Conservation (phyloP, 2,329 filamentous ascomycete species). For the Aspergillus quadricinctus region DNA sequence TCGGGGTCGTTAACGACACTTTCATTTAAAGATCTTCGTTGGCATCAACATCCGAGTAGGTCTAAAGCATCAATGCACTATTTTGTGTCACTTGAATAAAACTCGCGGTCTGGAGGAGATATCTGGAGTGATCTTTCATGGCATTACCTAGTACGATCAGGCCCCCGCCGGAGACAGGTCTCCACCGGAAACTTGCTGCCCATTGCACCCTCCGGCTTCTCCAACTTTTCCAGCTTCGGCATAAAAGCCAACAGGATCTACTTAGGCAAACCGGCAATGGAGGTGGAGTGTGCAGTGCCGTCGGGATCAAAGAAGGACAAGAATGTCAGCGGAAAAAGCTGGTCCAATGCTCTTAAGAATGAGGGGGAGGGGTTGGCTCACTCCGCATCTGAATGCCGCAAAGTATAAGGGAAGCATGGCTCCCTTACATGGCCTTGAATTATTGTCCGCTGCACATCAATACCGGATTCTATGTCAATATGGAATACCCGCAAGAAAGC, state of each 20-base stretch:
- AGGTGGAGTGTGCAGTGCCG: neutral
- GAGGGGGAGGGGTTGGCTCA: neutral
- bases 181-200: neutral
- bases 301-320: neutral
- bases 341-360: neutral
- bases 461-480: conserved; percentile 3
- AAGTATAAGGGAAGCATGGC: neutral
- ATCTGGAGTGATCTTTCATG: too few relatives aligned
- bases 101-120: too few relatives aligned
- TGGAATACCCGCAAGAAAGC: conserved; percentile 43
- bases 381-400: neutral
- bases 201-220: neutral
- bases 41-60: too few relatives aligned
- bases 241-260: neutral
- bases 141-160: neutral
- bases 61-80: too few relatives aligned
- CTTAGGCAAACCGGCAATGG: neutral
- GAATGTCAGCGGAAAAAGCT: neutral
- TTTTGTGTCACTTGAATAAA: too few relatives aligned
- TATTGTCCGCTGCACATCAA: neutral
- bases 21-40: too few relatives aligned
- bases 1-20: too few relatives aligned
- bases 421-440: neutral
- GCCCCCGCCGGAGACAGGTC: neutral
- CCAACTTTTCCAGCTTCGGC: neutral